Evolutionary conservation across 768 basidiomycete genomes (phyloP), one percentile per base, ranked within the genome.

Genomic region (Pleurotus tuoliensis): DNA sequence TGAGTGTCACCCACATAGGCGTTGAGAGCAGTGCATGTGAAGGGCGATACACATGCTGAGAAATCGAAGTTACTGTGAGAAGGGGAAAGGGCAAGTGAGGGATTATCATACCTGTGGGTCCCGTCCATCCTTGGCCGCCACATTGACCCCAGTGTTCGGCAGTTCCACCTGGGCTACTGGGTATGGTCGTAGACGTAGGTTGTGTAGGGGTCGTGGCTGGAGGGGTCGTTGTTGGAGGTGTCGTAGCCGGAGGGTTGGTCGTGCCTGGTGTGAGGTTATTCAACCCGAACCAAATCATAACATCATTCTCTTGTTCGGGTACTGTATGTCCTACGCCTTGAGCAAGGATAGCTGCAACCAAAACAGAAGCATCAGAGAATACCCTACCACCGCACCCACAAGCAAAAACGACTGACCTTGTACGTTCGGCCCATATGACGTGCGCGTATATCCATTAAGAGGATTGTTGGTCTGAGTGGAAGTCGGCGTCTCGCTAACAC

Each of bases 291-390:
- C 75, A 82, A 30, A 66, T 64, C 48, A 82, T 68, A 44, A 76
- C 77, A 49, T 79, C 73, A 47, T 69, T 70, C 55, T 71, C 79
- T 57, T 78, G 79, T 12, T 74, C 70, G 9, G 78, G 80, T n/a
- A 82, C 76, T 51, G 78, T 78, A 66, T 83, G 82, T 46, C 75
- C 76, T 18, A 81, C 75, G 15, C 73, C 73, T 51, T 69, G 65
- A 5, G 78, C 81, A 55, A 71, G 70, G 59, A 80, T 79, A n/a
- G 75, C 80, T 53, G 20, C 8, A 11, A 34, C 11, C 11, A 25
- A 25, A 47, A 9, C 25, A 30, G 15, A 37, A 50, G 16, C 25
- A 37, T 34, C 30, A 34, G 30, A 48, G 16, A 25, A 48, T n/a
- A 18, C 18, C 7, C 22, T 48, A 6, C 18, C n/a, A 13, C n/a